Conservation (phyloP, 768 basidiomycete species). For the Suillus discolor region DNA sequence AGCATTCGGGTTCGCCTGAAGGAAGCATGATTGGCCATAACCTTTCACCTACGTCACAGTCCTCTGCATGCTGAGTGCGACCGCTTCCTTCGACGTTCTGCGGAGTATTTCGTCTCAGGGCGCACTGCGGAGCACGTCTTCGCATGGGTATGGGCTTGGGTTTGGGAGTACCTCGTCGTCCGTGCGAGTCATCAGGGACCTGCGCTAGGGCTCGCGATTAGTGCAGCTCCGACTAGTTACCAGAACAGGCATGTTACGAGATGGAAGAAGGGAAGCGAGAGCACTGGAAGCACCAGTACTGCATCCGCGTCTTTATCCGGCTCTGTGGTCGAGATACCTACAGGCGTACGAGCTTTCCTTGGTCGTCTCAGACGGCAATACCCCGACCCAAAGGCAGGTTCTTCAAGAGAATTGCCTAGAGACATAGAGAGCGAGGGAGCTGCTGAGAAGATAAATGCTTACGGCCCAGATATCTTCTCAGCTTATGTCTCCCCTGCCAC, state of each 20-base stretch:
- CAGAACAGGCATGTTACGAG: conserved; percentile 16
- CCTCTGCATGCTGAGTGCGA: conserved; percentile 24
- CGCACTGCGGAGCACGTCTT: conserved; percentile 24
- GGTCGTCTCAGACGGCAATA: conserved; percentile 29
- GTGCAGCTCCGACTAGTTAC: not conserved
- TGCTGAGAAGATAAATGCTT: not conserved
- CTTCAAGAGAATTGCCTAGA: conserved; percentile 21
- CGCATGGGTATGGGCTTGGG: conserved; percentile 22
- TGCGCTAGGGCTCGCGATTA: not conserved
- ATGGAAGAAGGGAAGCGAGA: conserved; percentile 18
- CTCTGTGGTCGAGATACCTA: conserved; percentile 26
- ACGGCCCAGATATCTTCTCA: not conserved
- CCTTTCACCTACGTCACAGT: not conserved
- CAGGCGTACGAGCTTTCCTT: conserved; percentile 30
- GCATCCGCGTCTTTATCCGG: conserved; percentile 18
- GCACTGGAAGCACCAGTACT: conserved; percentile 16
- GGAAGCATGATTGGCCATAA: conserved; percentile 24
- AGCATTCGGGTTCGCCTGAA: conserved; percentile 31
- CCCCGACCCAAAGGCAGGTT: conserved; percentile 28
- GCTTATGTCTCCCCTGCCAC: conserved; percentile 10
- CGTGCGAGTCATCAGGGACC: too few species aligned
- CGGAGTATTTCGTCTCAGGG: conserved; percentile 36
- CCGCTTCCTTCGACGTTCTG: conserved; percentile 28
- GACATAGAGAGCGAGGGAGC: conserved; percentile 21
- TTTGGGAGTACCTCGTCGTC: conserved; percentile 25